phyloP scores from a whole-genome alignment of 164 flowering plant species.

The Hamamelis virginiana region DNA sequence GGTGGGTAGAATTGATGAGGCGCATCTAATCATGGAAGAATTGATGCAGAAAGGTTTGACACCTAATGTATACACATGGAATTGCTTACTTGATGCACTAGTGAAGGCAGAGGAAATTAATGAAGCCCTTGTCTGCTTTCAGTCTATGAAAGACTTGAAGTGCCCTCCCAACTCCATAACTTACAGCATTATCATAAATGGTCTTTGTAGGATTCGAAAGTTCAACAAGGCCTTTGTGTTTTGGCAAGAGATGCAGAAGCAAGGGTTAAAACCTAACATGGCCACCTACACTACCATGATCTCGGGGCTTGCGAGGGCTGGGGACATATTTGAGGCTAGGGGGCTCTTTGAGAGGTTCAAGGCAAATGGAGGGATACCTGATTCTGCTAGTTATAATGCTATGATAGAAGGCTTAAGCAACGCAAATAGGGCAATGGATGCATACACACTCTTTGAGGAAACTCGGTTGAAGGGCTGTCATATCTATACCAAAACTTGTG shows the following conservation, averaged over 20 bases:
- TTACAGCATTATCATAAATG: constrained; percentile 80
- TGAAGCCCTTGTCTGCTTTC: constrained; percentile 89
- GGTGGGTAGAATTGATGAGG: constrained; percentile 93
- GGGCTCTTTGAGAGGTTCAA: constrained; percentile 69
- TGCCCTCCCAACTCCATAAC: constrained; percentile 67
- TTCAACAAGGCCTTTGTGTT: constrained; percentile 93
- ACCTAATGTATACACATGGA: constrained; percentile 89
- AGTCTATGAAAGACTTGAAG: constrained; percentile 78
- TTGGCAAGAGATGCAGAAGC: constrained; percentile 93
- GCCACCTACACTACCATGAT: constrained; percentile 86
- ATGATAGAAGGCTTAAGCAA: constrained; percentile 79
- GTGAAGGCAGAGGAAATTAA: constrained; percentile 81
- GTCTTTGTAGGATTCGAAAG: constrained; percentile 74
- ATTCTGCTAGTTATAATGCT: constrained; percentile 77
- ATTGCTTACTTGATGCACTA: constrained; percentile 81
- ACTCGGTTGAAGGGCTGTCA: constrained; percentile 64
- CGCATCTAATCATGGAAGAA: constrained; percentile 87
- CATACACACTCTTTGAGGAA: constrained; percentile 74
- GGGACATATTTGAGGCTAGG: constrained; percentile 65
- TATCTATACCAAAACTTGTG: constrained; percentile 66
- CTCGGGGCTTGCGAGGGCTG: constrained; percentile 83
- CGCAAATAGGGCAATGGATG: constrained; percentile 65
- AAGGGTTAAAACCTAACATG: constrained; percentile 60
- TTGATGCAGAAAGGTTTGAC: constrained; percentile 78
- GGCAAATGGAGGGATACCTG: constrained; percentile 72